Percentiles rank a stretch among this genome's conserved stretches.
Conservation (phyloP, 768 basidiomycete species). For the Amylocystis lapponica region DNA sequence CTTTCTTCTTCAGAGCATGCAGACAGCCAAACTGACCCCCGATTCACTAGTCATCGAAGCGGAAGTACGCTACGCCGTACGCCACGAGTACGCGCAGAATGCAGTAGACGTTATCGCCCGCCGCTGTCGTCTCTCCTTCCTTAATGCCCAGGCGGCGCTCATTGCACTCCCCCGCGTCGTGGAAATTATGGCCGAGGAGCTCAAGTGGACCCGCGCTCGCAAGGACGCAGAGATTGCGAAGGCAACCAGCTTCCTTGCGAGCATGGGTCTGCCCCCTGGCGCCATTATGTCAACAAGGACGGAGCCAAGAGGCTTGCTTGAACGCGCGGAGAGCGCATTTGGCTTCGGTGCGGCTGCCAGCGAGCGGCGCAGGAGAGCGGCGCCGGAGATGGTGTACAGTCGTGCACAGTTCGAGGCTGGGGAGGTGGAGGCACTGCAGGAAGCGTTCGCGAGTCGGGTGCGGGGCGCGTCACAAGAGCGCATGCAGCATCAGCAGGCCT, state of each 20-base stretch:
- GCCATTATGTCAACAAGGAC: conserved; percentile 22
- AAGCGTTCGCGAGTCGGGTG: conserved; percentile 30
- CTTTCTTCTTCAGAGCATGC: background rate
- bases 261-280: conserved; percentile 78
- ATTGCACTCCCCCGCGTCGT: conserved; percentile 82
- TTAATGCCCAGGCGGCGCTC: conserved; percentile 83
- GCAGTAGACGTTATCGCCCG: conserved; percentile 91
- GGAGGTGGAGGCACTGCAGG: conserved; percentile 37
- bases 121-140: conserved; percentile 89
- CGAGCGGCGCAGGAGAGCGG: conserved; percentile 10
- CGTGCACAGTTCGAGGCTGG: conserved; percentile 50
- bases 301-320: conserved; percentile 19
- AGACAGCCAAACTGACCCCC: background rate
- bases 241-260: conserved; percentile 63
- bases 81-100: conserved; percentile 89
- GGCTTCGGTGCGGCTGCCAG: conserved; percentile 12
- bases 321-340: conserved; percentile 16
- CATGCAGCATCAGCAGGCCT: conserved; percentile 33
- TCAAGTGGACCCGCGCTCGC: conserved; percentile 64
- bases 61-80: conserved; percentile 84
- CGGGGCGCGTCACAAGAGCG: conserved; percentile 18
- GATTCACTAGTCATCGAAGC: conserved; percentile 70
- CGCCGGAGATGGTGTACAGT: conserved; percentile 32
- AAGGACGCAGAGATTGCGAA: conserved; percentile 52
- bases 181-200: conserved; percentile 85